Base-by-base conservation (phyloP, 2,329 filamentous ascomycete species). In the Zalaria sp. region DNA sequence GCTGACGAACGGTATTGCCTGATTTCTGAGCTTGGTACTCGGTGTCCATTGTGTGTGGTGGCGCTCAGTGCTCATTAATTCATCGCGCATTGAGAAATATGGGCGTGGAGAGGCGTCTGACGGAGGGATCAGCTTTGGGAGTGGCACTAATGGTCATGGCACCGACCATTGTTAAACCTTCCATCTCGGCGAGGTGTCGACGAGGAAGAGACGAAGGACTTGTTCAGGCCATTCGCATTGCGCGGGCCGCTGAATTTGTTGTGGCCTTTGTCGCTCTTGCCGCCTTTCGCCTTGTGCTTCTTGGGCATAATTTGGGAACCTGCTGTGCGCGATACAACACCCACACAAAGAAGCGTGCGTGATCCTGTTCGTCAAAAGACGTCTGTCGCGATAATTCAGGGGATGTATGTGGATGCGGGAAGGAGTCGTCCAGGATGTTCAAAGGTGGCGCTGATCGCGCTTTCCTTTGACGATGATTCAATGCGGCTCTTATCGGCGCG, bases 1-100 rank as follows among this genome's bases (percentile, higher is more conserved):
- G 53, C 73, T 77, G 45, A 82, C 68, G 53, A 83, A 83, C 2
- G 60, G 56, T 39, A 82, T 67, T 25, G 63, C 62, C 41, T 69
- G 64, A 50, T 79, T 60, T 44, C 78, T 67, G 39, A 81, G 62
- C 47, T 67, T 68, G 39, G 61, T 58, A 46, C 66, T 64, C 3
- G 65, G 56, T 42, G 66, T 64, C 57, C 67, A 70, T 37, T 62
- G 55, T 27, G 60, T 62, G 34, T 61, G 60, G 49, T 72, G 67
- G 11, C 59, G 64, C 52, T 70, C 71, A 8, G 72, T 75, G 50
- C 74, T 76, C 25, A 65, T 66, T 31, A 73, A 75, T 57, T 77
- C 75, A 48, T 79, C 70, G 47, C 66, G 64, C 56, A 80, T 64
- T 1, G 69, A 71, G 42, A 65, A 63, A 8, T 40, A 35, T 3